Conservation (phyloP, 352 stramenopile genomes). For the Phytopythium delawarense region DNA sequence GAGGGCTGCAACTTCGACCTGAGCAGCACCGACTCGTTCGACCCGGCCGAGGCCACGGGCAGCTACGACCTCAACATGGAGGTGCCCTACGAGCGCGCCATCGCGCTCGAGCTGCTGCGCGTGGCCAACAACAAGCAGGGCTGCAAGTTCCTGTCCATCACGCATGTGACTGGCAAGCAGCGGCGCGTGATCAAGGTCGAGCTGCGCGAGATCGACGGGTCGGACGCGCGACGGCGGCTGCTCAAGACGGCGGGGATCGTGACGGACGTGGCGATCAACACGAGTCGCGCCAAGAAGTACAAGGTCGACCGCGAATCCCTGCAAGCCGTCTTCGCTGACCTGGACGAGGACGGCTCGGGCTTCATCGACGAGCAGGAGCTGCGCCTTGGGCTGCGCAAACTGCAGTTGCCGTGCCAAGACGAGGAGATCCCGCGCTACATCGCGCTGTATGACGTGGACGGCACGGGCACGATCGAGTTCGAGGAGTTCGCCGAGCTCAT, state of each 20-base stretch:
- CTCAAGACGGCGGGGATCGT: conserved; percentile 71
- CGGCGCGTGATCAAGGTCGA: conserved; percentile 60
- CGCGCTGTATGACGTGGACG: conserved; percentile 69
- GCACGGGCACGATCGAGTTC: conserved; percentile 64
- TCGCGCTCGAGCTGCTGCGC: conserved; percentile 64
- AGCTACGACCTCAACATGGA: conserved; percentile 76
- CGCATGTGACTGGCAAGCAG: conserved; percentile 45
- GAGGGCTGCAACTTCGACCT: conserved; percentile 78
- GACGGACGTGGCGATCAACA: conserved; percentile 28
- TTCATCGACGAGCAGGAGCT: conserved; percentile 65
- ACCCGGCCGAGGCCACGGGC: conserved; percentile 63
- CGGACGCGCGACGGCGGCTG: conserved; percentile 35
- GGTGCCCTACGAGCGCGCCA: conserved; percentile 68
- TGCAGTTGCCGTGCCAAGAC: conserved; percentile 49
- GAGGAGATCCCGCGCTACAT: conserved; percentile 65
- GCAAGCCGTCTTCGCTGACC: conserved; percentile 47
- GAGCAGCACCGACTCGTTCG: conserved; percentile 57
- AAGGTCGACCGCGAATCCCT: conserved; percentile 50
- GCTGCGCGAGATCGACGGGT: conserved; percentile 39
- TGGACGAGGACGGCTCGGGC: conserved; percentile 63
- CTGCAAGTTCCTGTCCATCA: conserved; percentile 79
- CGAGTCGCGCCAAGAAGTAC: conserved; percentile 25
- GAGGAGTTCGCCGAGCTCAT: conserved; percentile 81
- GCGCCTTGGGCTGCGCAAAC: conserved; percentile 37
- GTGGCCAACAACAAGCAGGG: conserved; percentile 73